Evolutionary conservation across 2,329 filamentous ascomycete species (phyloP).

Genomic region (Harringtonia lauricola): DNA sequence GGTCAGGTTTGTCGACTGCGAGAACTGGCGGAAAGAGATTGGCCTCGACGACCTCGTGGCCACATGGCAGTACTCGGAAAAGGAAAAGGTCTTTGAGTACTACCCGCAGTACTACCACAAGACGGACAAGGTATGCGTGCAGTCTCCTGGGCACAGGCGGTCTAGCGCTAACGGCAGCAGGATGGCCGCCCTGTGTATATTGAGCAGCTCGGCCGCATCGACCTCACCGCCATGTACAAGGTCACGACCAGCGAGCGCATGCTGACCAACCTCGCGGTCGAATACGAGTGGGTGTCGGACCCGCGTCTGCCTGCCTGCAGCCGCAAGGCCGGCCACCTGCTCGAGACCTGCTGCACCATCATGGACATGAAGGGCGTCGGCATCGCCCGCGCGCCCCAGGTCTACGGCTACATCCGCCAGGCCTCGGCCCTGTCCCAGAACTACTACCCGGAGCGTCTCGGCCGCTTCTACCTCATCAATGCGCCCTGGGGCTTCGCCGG

Average conservation of each 20-base stretch:
- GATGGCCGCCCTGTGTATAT: slow-evolving; percentile 97
- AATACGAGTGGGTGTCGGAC: slow-evolving; percentile 94
- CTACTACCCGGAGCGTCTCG: slow-evolving; percentile 96
- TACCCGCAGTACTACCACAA: slow-evolving; percentile 99
- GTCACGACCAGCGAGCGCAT: slow-evolving; percentile 90
- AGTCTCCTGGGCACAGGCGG: too few species aligned
- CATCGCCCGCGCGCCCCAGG: slow-evolving; percentile 66
- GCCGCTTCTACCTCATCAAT: slow-evolving; percentile 96
- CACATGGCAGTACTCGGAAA: slow-evolving; percentile 81
- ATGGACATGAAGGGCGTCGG: slow-evolving; percentile 97
- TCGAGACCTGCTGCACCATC: slow-evolving; percentile 97
- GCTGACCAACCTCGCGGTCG: slow-evolving; percentile 89
- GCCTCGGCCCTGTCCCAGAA: slow-evolving; percentile 90
- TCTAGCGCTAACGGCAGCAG: too few species aligned
- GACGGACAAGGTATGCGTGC: slow-evolving; percentile 68
- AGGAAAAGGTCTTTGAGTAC: slow-evolving; percentile 71
- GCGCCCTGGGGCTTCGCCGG: slow-evolving; percentile 89
- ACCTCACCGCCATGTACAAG: slow-evolving; percentile 81
- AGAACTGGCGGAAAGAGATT: slow-evolving; percentile 84
- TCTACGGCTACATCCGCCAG: slow-evolving; percentile 78
- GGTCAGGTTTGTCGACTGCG: slow-evolving; percentile 81
- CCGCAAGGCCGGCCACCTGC: slow-evolving; percentile 75
- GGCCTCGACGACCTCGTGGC: slow-evolving; percentile 72
- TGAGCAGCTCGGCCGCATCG: slow-evolving; percentile 88
- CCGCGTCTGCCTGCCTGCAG: slow-evolving; percentile 91